phyloP scores from a whole-genome alignment of 1,139 yeast genomes.

The Debaryomycetaceae sp. region DNA sequence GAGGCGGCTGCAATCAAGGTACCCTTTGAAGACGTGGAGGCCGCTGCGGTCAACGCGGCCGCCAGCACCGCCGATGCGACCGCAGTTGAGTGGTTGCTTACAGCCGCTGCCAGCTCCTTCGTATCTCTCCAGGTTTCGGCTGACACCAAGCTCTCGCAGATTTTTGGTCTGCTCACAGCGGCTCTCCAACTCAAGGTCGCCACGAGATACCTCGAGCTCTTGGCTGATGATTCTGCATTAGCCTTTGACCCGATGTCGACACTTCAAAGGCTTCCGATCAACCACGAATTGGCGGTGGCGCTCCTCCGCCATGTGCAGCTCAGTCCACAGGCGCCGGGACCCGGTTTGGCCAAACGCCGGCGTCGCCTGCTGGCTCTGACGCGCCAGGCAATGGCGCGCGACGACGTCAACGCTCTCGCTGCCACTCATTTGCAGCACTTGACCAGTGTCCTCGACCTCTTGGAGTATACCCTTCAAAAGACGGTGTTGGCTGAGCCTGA shows the following conservation, averaged over 20 bases:
- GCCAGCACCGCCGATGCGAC: constrained; percentile 19
- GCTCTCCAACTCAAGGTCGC: constrained; percentile 58
- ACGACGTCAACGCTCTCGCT: constrained; percentile 68
- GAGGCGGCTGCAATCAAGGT: too few relatives aligned
- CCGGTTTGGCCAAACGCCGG: constrained; percentile 58
- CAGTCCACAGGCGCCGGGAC: constrained; percentile 41
- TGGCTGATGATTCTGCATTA: constrained; percentile 23
- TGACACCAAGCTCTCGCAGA: constrained; percentile 44
- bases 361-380: constrained; percentile 78
- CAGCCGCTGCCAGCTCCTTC: constrained; percentile 39
- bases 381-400: constrained; percentile 69
- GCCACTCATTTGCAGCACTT: constrained; percentile 73
- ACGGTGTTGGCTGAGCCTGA: constrained; percentile 35
- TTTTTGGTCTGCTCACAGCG: constrained; percentile 53
- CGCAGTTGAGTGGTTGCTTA: constrained; percentile 51
- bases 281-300: constrained; percentile 43
- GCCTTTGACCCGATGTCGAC: constrained; percentile 53
- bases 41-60: constrained; percentile 49
- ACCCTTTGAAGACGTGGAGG: constrained; percentile 50
- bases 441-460: constrained; percentile 73
- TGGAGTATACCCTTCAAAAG: constrained; percentile 47
- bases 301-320: constrained; percentile 49
- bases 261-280: constrained; percentile 44
- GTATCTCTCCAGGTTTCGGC: constrained; percentile 51
- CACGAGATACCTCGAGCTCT: constrained; percentile 55